Conservation (phyloP, 208 protist genomes). For the Trypanosoma theileri region DNA sequence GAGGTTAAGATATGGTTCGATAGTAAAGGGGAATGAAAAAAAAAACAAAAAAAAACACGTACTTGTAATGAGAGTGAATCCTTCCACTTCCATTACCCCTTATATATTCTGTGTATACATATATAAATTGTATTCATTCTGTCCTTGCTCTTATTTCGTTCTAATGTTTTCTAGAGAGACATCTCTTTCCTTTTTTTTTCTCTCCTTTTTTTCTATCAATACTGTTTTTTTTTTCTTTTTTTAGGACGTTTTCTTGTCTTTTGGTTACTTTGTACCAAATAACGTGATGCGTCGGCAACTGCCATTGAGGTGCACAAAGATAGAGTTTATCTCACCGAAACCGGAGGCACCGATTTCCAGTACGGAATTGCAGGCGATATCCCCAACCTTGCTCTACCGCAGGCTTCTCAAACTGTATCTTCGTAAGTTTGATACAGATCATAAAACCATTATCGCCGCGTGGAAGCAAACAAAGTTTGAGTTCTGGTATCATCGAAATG, state of each 20-base stretch:
- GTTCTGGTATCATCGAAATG: slow-evolving; percentile 71
- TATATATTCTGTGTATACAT: neutral
- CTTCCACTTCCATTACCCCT: neutral
- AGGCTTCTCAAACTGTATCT: slow-evolving; percentile 81
- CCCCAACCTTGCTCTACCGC: slow-evolving; percentile 69
- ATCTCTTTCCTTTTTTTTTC: slow-evolving; percentile 13
- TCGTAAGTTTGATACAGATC: slow-evolving; percentile 87
- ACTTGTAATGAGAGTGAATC: neutral
- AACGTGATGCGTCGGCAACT: slow-evolving; percentile 26
- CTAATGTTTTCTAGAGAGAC: neutral
- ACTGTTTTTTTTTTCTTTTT: slow-evolving; percentile 5
- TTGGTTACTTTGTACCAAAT: neutral
- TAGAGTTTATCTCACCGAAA: slow-evolving; percentile 76
- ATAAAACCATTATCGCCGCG: slow-evolving; percentile 75
- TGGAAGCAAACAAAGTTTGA: slow-evolving; percentile 91
- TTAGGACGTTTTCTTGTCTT: slow-evolving; percentile 4
- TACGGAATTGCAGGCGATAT: slow-evolving; percentile 55
- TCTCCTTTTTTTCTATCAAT: slow-evolving; percentile 19
- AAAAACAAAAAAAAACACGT: neutral
- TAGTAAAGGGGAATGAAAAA: neutral
- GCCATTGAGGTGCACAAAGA: slow-evolving; percentile 38
- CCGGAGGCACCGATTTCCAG: slow-evolving; percentile 49
- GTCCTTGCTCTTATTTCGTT: neutral
- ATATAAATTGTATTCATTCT: neutral
- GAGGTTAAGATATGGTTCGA: neutral